A percentile compares a stretch with the other conserved stretches of the same genome.
phyloP scores from a whole-genome alignment of 257 asterid species.

The Pogostemon cablin region DNA sequence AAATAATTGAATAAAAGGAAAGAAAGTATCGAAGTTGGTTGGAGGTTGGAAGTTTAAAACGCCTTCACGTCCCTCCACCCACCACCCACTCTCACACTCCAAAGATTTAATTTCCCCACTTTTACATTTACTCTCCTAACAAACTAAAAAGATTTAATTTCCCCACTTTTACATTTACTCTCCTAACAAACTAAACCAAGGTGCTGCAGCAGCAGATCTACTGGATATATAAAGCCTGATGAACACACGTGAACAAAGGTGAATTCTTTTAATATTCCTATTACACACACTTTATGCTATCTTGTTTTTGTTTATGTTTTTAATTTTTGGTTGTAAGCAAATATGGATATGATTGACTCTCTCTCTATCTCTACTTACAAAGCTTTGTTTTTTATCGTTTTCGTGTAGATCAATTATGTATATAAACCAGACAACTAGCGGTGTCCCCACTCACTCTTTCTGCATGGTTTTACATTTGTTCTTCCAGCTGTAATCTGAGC shows the following conservation, averaged over 20 bases:
- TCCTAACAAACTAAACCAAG: background rate
- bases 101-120: constrained; percentile 23
- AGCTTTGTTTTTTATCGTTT: constrained; percentile 25
- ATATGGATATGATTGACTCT: constrained; percentile 14
- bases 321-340: background rate
- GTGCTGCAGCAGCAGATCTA: too few species aligned
- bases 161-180: background rate
- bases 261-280: constrained; percentile 15
- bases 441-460: constrained; percentile 39
- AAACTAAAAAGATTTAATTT: constrained; percentile 36
- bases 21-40: constrained; percentile 35
- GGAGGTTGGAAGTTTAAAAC: constrained; percentile 34
- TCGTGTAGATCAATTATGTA: constrained; percentile 44
- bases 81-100: constrained; percentile 48
- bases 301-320: background rate
- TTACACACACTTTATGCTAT: constrained; percentile 24
- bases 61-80: constrained; percentile 43
- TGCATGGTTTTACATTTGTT: constrained; percentile 36
- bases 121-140: constrained; percentile 50
- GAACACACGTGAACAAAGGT: constrained; percentile 51
- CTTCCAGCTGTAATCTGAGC: constrained; percentile 35
- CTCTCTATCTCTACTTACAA: constrained; percentile 28
- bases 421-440: constrained; percentile 38
- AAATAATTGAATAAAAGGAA: too few species aligned
- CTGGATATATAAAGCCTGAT: constrained; percentile 36